Conservation (phyloP, 2,329 filamentous ascomycete genomes). For the Neobulgaria alba region DNA sequence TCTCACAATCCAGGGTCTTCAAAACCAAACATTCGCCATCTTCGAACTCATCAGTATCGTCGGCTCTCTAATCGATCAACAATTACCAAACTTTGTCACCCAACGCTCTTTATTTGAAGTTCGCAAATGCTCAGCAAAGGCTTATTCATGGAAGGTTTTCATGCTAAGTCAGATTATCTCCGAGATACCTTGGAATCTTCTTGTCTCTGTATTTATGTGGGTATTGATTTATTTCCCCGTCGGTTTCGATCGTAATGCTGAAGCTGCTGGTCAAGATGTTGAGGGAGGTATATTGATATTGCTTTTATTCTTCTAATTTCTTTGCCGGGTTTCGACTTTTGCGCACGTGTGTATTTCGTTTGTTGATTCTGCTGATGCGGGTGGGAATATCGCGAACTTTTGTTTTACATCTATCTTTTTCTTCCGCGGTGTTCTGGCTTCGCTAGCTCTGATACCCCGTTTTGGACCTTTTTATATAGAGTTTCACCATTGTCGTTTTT, state of each 20-base stretch:
- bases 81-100: constrained; percentile 49
- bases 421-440: constrained; percentile 34
- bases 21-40: constrained; percentile 32
- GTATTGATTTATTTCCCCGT: background rate
- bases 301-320: background rate
- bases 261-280: constrained; percentile 33
- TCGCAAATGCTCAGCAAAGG: constrained; percentile 11
- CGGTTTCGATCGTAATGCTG: background rate
- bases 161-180: constrained; percentile 47
- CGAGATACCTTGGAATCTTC: constrained; percentile 58
- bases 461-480: constrained; percentile 80
- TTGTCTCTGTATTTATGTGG: background rate
- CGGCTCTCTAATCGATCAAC: constrained; percentile 29
- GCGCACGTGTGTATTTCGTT: constrained; percentile 51
- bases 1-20: constrained; percentile 52
- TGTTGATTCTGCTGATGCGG: constrained; percentile 64
- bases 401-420: constrained; percentile 65
- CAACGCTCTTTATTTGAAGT: constrained; percentile 52
- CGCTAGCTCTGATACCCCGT: constrained; percentile 31
- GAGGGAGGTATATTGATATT: constrained; percentile 52
- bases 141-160: constrained; percentile 23
- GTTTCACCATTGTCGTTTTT: constrained; percentile 75
- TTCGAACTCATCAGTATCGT: constrained; percentile 27
- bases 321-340: background rate
- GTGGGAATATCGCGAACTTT: constrained; percentile 66